Evolutionary conservation across 2,329 filamentous ascomycete genomes (phyloP).

Genomic region (Nakataea oryzae): DNA sequence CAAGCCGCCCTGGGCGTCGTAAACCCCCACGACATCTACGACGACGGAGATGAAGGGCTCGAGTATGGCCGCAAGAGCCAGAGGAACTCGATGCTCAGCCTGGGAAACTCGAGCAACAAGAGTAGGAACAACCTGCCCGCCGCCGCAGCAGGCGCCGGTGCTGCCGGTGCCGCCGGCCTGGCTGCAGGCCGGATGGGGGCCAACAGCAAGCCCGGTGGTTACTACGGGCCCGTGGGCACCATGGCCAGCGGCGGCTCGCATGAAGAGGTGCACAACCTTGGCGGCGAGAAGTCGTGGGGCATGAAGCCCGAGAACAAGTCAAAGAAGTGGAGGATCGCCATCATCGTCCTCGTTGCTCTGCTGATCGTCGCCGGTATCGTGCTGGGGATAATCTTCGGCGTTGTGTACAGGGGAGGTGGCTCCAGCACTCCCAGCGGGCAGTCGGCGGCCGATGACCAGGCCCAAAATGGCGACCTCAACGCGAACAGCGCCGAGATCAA

Average conservation of each 20-base stretch:
- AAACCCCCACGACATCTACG: conserved; percentile 70
- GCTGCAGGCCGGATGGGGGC: conserved; percentile 20
- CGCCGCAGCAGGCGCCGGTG: conserved; percentile 35
- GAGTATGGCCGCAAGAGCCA: conserved; percentile 35
- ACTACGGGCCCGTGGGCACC: conserved; percentile 47
- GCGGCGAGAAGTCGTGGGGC: conserved; percentile 9
- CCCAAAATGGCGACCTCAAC: conserved; percentile 58
- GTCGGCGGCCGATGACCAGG: conserved; percentile 48
- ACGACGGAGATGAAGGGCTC: conserved; percentile 82
- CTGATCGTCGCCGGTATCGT: conserved; percentile 62
- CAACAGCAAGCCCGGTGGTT: conserved; percentile 27
- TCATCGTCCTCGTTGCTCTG: conserved; percentile 53
- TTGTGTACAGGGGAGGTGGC: conserved; percentile 45
- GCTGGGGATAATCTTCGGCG: conserved; percentile 63
- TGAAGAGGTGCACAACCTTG: conserved; percentile 23
- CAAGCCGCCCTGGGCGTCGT: conserved; percentile 46
- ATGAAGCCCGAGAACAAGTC: conserved; percentile 55
- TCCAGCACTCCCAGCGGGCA: conserved; percentile 26
- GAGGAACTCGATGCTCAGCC: conserved; percentile 50
- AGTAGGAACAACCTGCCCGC: conserved; percentile 21
- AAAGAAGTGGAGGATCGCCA: conserved; percentile 60
- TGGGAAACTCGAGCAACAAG: conserved; percentile 34
- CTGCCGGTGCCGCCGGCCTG: conserved; percentile 19
- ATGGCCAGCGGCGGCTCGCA: conserved; percentile 15
- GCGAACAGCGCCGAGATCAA: conserved; percentile 67